A percentile compares a stretch with the other conserved stretches of the same genome.
phyloP scores from a whole-genome alignment of 108 stramenopile genomes.

The Skeletonema costatum region DNA sequence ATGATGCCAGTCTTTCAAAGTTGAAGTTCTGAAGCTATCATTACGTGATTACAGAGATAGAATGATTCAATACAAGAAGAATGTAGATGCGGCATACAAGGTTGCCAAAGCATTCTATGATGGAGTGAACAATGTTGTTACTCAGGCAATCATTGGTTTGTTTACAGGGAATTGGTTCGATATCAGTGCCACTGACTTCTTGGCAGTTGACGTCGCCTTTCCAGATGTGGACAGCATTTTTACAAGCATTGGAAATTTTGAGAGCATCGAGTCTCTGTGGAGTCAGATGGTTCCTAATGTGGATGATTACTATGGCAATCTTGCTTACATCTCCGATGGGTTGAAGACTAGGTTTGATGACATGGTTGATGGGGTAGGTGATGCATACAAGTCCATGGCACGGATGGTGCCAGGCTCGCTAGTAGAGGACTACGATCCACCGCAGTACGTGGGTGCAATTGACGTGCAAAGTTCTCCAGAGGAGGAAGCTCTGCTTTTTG shows the following conservation, averaged over 20 bases:
- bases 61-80: slow-evolving; percentile 38
- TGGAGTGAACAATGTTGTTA: slow-evolving; percentile 37
- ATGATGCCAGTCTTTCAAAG: slow-evolving; percentile 48
- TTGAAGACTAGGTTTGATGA: slow-evolving; percentile 16
- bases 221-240: slow-evolving; percentile 33
- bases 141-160: slow-evolving; percentile 28
- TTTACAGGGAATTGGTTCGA: slow-evolving; percentile 37
- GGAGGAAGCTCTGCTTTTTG: slow-evolving; percentile 31
- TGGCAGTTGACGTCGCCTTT: slow-evolving; percentile 32
- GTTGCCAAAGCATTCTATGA: slow-evolving; percentile 40
- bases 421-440: slow-evolving; percentile 47
- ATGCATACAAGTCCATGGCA: slow-evolving; percentile 7
- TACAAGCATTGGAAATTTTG: slow-evolving; percentile 18
- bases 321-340: slow-evolving; percentile 3
- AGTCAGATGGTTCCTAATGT: slow-evolving; percentile 17
- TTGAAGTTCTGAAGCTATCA: slow-evolving; percentile 16
- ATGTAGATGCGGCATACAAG: slow-evolving; percentile 30
- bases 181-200: slow-evolving; percentile 33
- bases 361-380: slow-evolving; percentile 21
- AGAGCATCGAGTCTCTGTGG: slow-evolving; percentile 29
- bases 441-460: slow-evolving; percentile 23
- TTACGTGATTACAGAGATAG: slow-evolving; percentile 21
- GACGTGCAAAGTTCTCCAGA: slow-evolving; percentile 13
- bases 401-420: slow-evolving; percentile 11
- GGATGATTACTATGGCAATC: slow-evolving; percentile 13